These are phyloP conservation scores for Plantago elongata DNA, from an alignment of 257 asterid species.

Conservation along the genomic window DNA sequence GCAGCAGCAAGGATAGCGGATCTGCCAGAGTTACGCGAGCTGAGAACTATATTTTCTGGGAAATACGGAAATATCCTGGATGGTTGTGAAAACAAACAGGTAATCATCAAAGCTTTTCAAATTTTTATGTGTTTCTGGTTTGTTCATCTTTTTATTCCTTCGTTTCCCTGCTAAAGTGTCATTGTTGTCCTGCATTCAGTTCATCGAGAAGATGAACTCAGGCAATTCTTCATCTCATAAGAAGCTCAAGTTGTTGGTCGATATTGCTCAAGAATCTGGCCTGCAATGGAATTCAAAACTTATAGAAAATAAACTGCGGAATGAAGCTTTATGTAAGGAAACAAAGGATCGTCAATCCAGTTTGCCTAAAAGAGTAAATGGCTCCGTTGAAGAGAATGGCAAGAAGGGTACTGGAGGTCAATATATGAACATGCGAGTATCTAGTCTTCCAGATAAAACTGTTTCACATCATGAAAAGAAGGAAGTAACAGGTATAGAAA, in stretches of 20 bases:
- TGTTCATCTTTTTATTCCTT: background rate
- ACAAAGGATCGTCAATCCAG: background rate
- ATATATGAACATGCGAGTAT: constrained; percentile 13
- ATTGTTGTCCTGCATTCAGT: constrained; percentile 32
- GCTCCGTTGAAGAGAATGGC: constrained; percentile 23
- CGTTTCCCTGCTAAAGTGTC: background rate
- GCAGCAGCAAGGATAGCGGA: constrained; percentile 93
- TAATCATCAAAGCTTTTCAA: constrained; percentile 7
- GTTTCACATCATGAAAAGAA: constrained; percentile 5
- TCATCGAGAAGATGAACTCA: constrained; percentile 47
- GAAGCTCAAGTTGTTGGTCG: constrained; percentile 67
- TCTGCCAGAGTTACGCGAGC: constrained; percentile 78
- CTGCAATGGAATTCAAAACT: constrained; percentile 58
- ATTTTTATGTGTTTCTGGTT: background rate
- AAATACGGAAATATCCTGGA: constrained; percentile 60
- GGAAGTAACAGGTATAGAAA: constrained; percentile 13
- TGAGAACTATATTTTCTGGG: constrained; percentile 57
- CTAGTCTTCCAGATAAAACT: constrained; percentile 14
- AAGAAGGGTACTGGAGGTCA: background rate
- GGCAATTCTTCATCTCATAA: constrained; percentile 42
- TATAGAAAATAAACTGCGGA: constrained; percentile 52
- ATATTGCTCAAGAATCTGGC: constrained; percentile 59
- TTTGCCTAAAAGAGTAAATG: too few relatives aligned
- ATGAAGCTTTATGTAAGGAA: constrained; percentile 27
- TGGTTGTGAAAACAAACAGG: constrained; percentile 55